Percentiles rank a stretch among this genome's conserved stretches.
These are phyloP conservation scores for Pseudocercospora vitis DNA, from an alignment of 2,329 filamentous ascomycete species.

Conservation along the genomic window DNA sequence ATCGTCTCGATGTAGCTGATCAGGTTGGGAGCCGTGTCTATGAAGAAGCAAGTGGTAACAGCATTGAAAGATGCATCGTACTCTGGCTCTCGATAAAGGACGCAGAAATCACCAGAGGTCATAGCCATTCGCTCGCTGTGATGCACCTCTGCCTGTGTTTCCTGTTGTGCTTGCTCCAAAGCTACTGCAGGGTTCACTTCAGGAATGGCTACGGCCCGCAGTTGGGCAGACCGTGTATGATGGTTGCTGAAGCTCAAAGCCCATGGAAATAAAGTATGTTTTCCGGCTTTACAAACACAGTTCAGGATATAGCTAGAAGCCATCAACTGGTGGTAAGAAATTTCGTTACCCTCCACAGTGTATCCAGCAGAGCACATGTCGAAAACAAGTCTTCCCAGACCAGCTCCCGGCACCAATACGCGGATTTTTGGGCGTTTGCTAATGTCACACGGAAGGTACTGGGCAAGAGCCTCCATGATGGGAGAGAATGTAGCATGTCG, in stretches of 20 bases:
- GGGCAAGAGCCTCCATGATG: slow-evolving; percentile 64
- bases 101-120: slow-evolving; percentile 88
- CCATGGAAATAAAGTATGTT: slow-evolving; percentile 81
- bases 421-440: slow-evolving; percentile 47
- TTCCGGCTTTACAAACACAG: slow-evolving; percentile 57
- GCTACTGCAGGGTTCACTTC: slow-evolving; percentile 60
- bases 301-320: slow-evolving; percentile 78
- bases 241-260: slow-evolving; percentile 88
- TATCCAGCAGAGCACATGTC: slow-evolving; percentile 76
- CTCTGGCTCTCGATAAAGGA: slow-evolving; percentile 70
- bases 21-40: slow-evolving; percentile 93
- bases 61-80: slow-evolving; percentile 70
- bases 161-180: slow-evolving; percentile 36
- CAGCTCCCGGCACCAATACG: slow-evolving; percentile 86
- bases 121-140: slow-evolving; percentile 76
- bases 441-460: slow-evolving; percentile 42
- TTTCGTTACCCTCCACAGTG: slow-evolving; percentile 81
- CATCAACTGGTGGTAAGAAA: slow-evolving; percentile 94
- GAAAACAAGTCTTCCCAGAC: slow-evolving; percentile 83
- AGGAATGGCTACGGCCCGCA: slow-evolving; percentile 71
- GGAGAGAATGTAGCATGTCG: slow-evolving; percentile 75
- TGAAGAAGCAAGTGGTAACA: slow-evolving; percentile 89
- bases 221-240: slow-evolving; percentile 68
- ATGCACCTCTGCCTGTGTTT: slow-evolving; percentile 31
- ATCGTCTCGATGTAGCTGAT: slow-evolving; percentile 88